A percentile compares a stretch with the other conserved stretches of the same genome.
phyloP scores from a whole-genome alignment of 2,329 filamentous ascomycete genomes.

The Penicillium psychrosexuale region DNA sequence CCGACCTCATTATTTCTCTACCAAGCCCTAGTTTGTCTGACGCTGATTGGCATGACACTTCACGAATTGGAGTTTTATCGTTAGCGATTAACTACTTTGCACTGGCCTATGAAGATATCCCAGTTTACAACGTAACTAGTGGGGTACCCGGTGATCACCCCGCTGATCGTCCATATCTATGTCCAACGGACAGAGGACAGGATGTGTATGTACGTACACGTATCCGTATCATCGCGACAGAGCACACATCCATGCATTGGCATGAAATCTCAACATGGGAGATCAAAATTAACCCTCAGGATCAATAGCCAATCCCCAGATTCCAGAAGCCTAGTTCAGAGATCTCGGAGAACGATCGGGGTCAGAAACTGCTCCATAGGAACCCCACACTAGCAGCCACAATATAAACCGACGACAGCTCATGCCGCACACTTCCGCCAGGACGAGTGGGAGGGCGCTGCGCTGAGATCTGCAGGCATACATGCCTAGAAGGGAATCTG shows the following conservation, averaged over 20 bases:
- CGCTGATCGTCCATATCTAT: neutral
- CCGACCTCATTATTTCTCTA: neutral
- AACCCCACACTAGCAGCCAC: neutral
- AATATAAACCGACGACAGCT: neutral
- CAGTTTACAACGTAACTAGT: neutral
- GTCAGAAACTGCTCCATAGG: neutral
- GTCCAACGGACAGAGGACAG: neutral
- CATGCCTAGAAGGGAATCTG: neutral
- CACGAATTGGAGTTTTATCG: neutral
- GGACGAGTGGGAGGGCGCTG: neutral
- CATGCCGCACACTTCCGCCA: neutral
- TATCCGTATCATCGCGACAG: neutral
- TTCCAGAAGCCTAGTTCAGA: neutral
- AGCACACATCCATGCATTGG: neutral
- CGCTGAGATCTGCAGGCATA: neutral
- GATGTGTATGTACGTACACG: neutral
- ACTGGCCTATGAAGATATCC: too few relatives aligned
- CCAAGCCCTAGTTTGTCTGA: neutral
- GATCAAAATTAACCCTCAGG: neutral
- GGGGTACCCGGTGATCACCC: neutral
- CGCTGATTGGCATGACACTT: neutral
- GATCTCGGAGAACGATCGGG: neutral
- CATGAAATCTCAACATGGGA: neutral
- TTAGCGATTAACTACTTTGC: neutral
- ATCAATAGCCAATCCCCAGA: neutral